These are phyloP conservation scores for Nicotiana rustica DNA, from an alignment of 305 asterid species.

Conservation along the genomic window DNA sequence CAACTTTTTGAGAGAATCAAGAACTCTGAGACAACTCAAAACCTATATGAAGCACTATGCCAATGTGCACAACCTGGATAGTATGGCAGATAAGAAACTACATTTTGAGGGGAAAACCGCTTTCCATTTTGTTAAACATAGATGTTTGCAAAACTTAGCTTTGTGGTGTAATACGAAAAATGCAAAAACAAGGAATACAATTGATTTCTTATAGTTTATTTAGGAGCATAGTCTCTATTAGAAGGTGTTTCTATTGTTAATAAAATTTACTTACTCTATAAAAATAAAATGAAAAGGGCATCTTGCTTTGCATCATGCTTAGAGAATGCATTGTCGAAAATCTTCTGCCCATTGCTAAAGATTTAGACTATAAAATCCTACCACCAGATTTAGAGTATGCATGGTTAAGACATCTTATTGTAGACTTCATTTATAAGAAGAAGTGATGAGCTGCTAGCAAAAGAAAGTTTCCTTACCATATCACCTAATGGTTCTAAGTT, in stretches of 20 bases:
- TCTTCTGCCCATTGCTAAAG: slow-evolving; percentile 1
- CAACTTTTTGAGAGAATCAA: slow-evolving; percentile 21
- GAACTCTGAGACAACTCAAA: background rate
- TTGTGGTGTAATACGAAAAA: background rate
- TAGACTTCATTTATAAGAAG: too few relatives aligned
- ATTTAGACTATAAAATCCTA: background rate
- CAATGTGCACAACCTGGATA: slow-evolving; percentile 18
- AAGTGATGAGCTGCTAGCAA: background rate
- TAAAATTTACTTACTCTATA: background rate
- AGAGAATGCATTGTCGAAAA: slow-evolving; percentile 15
- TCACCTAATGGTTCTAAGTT: slow-evolving; percentile 62
- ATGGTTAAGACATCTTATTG: background rate
- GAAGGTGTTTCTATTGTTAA: background rate
- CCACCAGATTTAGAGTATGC: background rate
- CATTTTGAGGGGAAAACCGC: background rate
- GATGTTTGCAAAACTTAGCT: background rate
- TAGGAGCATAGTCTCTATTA: background rate
- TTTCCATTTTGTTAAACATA: background rate
- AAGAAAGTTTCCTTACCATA: slow-evolving; percentile 52
- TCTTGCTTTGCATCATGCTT: background rate
- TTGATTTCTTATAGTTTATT: background rate
- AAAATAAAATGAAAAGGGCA: background rate
- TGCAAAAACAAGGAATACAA: slow-evolving; percentile 16
- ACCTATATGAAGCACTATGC: background rate
- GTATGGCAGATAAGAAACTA: background rate